These are phyloP conservation scores for Poteriospumella lacustris DNA, from an alignment of 108 stramenopile species.

Conservation along the genomic window DNA sequence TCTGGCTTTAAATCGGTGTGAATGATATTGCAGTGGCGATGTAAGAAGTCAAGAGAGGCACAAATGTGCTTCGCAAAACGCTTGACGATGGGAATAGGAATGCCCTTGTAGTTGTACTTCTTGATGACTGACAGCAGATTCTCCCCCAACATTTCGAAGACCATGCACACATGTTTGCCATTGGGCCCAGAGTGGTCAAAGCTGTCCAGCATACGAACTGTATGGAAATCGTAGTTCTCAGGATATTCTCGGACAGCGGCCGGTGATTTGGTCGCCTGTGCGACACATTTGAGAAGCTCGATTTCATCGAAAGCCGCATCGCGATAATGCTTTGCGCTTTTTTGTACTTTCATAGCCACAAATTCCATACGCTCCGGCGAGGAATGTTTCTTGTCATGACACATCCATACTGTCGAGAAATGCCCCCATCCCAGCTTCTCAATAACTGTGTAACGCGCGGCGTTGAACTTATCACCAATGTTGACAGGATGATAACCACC, in stretches of 20 bases:
- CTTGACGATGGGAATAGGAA: slow-evolving; percentile 82
- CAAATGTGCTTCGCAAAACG: slow-evolving; percentile 79
- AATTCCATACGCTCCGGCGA: neutral
- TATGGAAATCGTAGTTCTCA: slow-evolving; percentile 16
- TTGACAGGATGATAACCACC: slow-evolving; percentile 92
- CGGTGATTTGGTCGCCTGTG: slow-evolving; percentile 46
- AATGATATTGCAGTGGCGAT: slow-evolving; percentile 85
- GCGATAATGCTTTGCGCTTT: slow-evolving; percentile 89
- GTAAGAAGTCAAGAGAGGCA: slow-evolving; percentile 85
- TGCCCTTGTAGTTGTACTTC: slow-evolving; percentile 72
- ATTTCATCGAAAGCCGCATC: slow-evolving; percentile 97
- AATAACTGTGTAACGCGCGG: slow-evolving; percentile 77
- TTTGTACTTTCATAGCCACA: slow-evolving; percentile 79
- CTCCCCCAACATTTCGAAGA: slow-evolving; percentile 89
- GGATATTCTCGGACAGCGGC: slow-evolving; percentile 24
- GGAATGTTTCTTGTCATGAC: slow-evolving; percentile 43
- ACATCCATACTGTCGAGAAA: slow-evolving; percentile 97
- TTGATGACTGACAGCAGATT: slow-evolving; percentile 93
- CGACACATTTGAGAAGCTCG: slow-evolving; percentile 77
- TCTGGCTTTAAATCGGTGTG: slow-evolving; percentile 98
- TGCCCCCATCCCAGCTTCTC: slow-evolving; percentile 99
- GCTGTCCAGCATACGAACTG: slow-evolving; percentile 80
- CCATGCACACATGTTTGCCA: slow-evolving; percentile 95
- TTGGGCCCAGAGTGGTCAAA: slow-evolving; percentile 93
- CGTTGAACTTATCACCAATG: slow-evolving; percentile 63